Conservation (phyloP, 768 basidiomycete species). For the Lanmaoa pseudosensibilis region DNA sequence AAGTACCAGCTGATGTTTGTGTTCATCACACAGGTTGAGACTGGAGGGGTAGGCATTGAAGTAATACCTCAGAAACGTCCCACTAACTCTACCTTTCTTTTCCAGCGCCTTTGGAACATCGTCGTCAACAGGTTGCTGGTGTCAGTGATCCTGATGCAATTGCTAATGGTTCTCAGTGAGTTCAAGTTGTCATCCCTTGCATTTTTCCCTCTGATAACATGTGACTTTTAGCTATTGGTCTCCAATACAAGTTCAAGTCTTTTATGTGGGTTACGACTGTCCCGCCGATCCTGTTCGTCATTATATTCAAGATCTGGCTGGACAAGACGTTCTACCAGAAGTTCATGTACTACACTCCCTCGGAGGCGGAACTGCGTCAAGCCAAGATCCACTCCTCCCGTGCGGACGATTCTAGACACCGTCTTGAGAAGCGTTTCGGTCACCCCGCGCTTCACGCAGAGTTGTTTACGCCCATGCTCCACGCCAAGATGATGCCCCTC, state of each 20-base stretch:
- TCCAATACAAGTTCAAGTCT: conserved; percentile 72
- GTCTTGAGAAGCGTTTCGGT: conserved; percentile 89
- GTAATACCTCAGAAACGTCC: background rate
- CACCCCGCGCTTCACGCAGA: conserved; percentile 90
- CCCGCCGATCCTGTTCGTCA: conserved; percentile 80
- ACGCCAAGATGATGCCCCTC: conserved; percentile 81
- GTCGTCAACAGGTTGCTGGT: conserved; percentile 84
- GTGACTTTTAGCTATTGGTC: conserved; percentile 66
- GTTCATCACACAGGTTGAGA: conserved; percentile 84
- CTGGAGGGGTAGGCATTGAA: conserved; percentile 73
- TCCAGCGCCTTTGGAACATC: conserved; percentile 90
- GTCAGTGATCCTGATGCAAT: conserved; percentile 83
- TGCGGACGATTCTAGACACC: conserved; percentile 67
- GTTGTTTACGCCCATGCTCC: conserved; percentile 86
- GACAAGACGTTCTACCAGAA: conserved; percentile 60
- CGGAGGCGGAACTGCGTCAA: conserved; percentile 68
- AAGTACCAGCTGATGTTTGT: conserved; percentile 99
- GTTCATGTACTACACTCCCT: conserved; percentile 86
- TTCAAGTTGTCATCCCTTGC: conserved; percentile 6
- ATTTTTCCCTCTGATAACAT: background rate
- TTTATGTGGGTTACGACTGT: conserved; percentile 79
- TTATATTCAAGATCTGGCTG: conserved; percentile 84
- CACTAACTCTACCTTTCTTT: background rate
- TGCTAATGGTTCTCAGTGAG: conserved; percentile 84
- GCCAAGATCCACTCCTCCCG: conserved; percentile 79